Evolutionary conservation across 78 protist genomes (phyloP), one percentile per base, ranked within the genome.

Genomic region (Dictyostelium brefeldianum): DNA sequence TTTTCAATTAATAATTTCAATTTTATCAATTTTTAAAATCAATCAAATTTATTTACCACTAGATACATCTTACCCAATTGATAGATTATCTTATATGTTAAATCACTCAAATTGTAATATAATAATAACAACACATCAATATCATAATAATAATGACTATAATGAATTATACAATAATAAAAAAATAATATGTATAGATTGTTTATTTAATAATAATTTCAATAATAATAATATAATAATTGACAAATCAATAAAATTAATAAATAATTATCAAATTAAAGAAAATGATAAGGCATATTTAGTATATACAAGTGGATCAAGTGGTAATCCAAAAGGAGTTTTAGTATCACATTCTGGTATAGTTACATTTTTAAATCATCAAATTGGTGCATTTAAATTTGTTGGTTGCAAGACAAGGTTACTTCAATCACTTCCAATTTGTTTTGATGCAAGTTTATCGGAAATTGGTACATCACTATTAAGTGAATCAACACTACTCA

Each of bases 301-400:
- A 59, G 79, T 89, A 4, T 89, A 89, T 59, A 89, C 94, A 17
- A 71, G 82, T 15, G 94, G 94, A 15, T 29, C 62, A 10, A 89
- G 85, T 46, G 94, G 94, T 27, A 22, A 57, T 47, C 94, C 94
- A 54, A 89, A 89, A 48, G 94, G 94, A 11, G 94, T 89, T 1
- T 27, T 70, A 50, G 83, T 78, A 0, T 25, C 62, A 15, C 94
- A 89, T 78, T 46, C 56, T 27, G 94, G 94, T 25, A 89, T 89
- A 14, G 81, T 50, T 6, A 67, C 79, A 18, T 89, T 89, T 78
- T 22, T 89, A 17, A 20, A 64, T 3, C 54, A 53, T 17, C 94
- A 89, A 73, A 89, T 89, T 8, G 46, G 25, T 1, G 29, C 62
- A 7, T 89, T 89, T 78, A 29, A 65, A 78, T 53, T 89, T 36